Evolutionary conservation across 2,329 filamentous ascomycete species (phyloP).

Genomic region (Macroventuria anomochaeta): DNA sequence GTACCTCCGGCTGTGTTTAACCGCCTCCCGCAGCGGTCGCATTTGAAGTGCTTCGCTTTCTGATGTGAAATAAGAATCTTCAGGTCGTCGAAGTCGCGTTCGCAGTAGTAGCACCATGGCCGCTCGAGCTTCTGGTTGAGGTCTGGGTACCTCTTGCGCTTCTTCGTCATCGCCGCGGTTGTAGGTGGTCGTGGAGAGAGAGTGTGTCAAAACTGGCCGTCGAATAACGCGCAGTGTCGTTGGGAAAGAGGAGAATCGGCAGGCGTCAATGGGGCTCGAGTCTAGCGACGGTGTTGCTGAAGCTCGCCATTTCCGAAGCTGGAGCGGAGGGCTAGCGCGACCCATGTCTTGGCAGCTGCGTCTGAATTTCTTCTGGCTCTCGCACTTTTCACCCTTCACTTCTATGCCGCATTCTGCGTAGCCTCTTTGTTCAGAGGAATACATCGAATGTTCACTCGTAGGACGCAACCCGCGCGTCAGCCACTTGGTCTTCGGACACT

Average conservation of each 20-base stretch:
- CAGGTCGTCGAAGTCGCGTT: slow-evolving; percentile 96
- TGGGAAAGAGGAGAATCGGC: not conserved
- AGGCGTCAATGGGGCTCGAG: slow-evolving; percentile 1
- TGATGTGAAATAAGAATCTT: slow-evolving; percentile 97
- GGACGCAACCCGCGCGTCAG: slow-evolving; percentile 49
- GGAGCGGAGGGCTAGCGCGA: slow-evolving; percentile 26
- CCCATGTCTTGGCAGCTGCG: slow-evolving; percentile 18
- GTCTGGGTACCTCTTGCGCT: slow-evolving; percentile 84
- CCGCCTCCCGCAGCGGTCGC: slow-evolving; percentile 84
- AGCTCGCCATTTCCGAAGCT: slow-evolving; percentile 30
- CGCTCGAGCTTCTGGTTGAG: slow-evolving; percentile 86
- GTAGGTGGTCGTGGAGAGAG: not conserved
- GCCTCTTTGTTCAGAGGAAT: slow-evolving; percentile 12
- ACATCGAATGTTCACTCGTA: not conserved
- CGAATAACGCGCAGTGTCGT: not conserved
- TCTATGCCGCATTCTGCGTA: not conserved
- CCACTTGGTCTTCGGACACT: slow-evolving; percentile 55
- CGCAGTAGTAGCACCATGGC: slow-evolving; percentile 99
- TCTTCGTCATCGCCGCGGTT: slow-evolving; percentile 62
- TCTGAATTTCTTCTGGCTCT: slow-evolving; percentile 19
- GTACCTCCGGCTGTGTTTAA: slow-evolving; percentile 93
- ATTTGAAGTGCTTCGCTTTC: slow-evolving; percentile 99
- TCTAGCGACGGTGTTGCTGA: slow-evolving; percentile 8
- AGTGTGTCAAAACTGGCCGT: slow-evolving; percentile 1
- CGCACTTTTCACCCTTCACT: not conserved